Evolutionary conservation across 768 basidiomycete species (phyloP).

Genomic region (Kwoniella europaea): DNA sequence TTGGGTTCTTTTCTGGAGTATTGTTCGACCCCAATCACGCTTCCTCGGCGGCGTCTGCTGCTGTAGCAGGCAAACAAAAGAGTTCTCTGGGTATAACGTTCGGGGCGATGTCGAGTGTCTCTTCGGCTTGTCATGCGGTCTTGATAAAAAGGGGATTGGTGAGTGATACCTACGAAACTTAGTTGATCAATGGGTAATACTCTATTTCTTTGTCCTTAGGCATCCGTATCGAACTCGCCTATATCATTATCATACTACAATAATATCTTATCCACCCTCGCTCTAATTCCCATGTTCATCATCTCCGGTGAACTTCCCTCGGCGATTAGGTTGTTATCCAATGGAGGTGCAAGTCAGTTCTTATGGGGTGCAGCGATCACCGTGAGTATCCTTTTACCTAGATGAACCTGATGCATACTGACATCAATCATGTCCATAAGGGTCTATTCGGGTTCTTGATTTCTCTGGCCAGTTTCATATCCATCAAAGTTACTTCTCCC

Average conservation of each 20-base stretch:
- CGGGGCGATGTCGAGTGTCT: conserved; percentile 81
- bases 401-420: background rate
- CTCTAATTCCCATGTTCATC: conserved; percentile 74
- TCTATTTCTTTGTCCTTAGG: conserved; percentile 1
- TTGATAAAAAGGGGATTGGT: conserved; percentile 84
- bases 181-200: background rate
- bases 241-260: conserved; percentile 89
- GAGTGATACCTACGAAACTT: background rate
- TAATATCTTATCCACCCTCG: conserved; percentile 76
- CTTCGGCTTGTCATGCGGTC: conserved; percentile 87
- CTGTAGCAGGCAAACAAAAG: conserved; percentile 23
- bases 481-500: conserved; percentile 95
- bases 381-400: conserved; percentile 60
- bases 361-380: conserved; percentile 79
- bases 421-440: background rate
- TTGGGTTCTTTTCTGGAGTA: conserved; percentile 89
- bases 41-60: conserved; percentile 36
- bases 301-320: conserved; percentile 75
- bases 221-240: conserved; percentile 75
- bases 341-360: conserved; percentile 65
- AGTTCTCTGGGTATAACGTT: conserved; percentile 70
- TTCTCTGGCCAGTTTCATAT: conserved; percentile 87
- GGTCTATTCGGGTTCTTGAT: conserved; percentile 77
- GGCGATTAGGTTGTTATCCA: conserved; percentile 68
- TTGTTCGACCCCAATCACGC: conserved; percentile 67